These are phyloP conservation scores for Nymphaea colorata DNA, from an alignment of 164 flowering plant genomes.

Conservation along the genomic window DNA sequence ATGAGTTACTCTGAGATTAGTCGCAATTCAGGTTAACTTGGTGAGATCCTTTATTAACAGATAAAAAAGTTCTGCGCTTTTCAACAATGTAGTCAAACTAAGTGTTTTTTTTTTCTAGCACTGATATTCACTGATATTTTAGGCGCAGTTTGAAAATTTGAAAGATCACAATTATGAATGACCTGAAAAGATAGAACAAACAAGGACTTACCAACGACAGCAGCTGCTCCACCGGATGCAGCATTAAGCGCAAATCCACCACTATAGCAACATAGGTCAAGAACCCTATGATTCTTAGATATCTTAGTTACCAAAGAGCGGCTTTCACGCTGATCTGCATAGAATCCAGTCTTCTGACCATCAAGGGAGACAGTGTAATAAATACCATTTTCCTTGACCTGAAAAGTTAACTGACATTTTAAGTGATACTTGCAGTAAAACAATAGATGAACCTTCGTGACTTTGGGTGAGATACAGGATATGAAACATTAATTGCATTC, in stretches of 20 bases:
- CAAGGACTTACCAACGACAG: conserved; percentile 48
- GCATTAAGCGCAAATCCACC: conserved; percentile 97
- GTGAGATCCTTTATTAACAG: too few species aligned
- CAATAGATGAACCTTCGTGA: too few species aligned
- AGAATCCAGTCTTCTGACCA: conserved; percentile 97
- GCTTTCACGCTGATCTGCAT: conserved; percentile 97
- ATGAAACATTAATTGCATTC: too few species aligned
- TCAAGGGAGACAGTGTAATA: conserved; percentile 56
- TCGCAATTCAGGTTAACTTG: too few species aligned
- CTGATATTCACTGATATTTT: too few species aligned
- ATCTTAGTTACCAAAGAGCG: conserved; percentile 66
- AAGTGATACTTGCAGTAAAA: too few species aligned
- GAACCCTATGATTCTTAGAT: conserved; percentile 57
- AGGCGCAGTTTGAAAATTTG: too few species aligned
- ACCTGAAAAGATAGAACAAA: neutral
- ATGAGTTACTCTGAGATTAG: too few species aligned
- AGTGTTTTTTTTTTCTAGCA: too few species aligned
- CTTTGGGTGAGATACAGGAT: too few species aligned
- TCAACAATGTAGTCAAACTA: too few species aligned
- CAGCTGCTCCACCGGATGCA: conserved; percentile 59
- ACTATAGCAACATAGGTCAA: conserved; percentile 91
- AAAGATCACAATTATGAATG: neutral
- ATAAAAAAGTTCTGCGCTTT: too few species aligned
- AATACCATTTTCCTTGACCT: conserved; percentile 87
- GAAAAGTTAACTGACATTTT: neutral